Evolutionary conservation across 768 basidiomycete genomes (phyloP).

Genomic region (Kwoniella europaea): DNA sequence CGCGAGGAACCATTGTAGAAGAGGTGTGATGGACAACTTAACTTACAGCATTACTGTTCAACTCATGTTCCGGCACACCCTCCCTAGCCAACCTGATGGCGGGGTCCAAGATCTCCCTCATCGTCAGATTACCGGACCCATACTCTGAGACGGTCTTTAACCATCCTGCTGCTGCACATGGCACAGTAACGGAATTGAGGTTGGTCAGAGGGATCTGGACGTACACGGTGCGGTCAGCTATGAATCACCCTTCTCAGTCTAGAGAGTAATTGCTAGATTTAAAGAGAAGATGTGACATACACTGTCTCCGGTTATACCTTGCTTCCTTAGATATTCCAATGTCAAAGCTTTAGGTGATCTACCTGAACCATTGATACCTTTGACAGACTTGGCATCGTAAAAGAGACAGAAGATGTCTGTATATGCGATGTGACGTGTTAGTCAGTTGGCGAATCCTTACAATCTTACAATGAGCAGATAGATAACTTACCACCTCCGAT

Average conservation of each 20-base stretch:
- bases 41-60: slow-evolving; percentile 68
- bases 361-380: slow-evolving; percentile 91
- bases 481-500: slow-evolving; percentile 55
- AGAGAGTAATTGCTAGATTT: not conserved
- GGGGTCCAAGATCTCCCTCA: slow-evolving; percentile 79
- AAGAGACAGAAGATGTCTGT: slow-evolving; percentile 76
- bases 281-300: slow-evolving; percentile 24
- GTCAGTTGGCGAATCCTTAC: not conserved
- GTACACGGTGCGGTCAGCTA: too few relatives aligned
- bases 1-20: not conserved
- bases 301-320: slow-evolving; percentile 68
- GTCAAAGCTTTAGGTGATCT: slow-evolving; percentile 78
- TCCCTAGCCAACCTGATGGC: slow-evolving; percentile 91
- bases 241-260: too few relatives aligned
- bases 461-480: slow-evolving; percentile 16
- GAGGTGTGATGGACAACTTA: not conserved
- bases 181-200: slow-evolving; percentile 74
- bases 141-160: slow-evolving; percentile 81
- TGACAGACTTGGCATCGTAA: slow-evolving; percentile 82
- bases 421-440: too few relatives aligned
- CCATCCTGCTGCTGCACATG: slow-evolving; percentile 94
- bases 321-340: slow-evolving; percentile 71
- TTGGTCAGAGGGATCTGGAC: slow-evolving; percentile 74
- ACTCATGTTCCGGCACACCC: slow-evolving; percentile 89
- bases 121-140: slow-evolving; percentile 72